Evolutionary conservation across 2,329 filamentous ascomycete genomes (phyloP).

Genomic region (Trichophyton simii): DNA sequence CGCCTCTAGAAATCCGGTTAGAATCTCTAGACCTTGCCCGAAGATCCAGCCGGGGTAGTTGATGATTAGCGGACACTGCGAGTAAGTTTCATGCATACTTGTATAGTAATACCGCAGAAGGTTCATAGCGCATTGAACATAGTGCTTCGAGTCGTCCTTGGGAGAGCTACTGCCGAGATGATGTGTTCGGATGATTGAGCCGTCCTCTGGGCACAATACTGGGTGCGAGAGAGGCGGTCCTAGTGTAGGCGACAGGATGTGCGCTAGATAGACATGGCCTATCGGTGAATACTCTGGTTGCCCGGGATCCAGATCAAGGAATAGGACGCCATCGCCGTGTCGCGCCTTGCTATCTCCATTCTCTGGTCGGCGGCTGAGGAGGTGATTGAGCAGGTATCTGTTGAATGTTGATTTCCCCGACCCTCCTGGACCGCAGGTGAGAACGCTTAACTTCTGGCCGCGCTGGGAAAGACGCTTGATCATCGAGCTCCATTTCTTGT

Average conservation of each 20-base stretch:
- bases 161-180: slow-evolving; percentile 41
- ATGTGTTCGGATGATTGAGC: slow-evolving; percentile 38
- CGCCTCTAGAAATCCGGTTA: slow-evolving; percentile 35
- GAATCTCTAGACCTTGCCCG: slow-evolving; percentile 38
- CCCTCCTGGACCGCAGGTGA: slow-evolving; percentile 44
- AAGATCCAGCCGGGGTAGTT: slow-evolving; percentile 47
- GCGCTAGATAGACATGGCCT: slow-evolving; percentile 46
- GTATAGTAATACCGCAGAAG: slow-evolving; percentile 38
- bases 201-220: slow-evolving; percentile 22
- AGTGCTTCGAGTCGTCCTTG: slow-evolving; percentile 47
- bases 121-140: slow-evolving; percentile 40
- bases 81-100: slow-evolving; percentile 27
- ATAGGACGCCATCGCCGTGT: slow-evolving; percentile 34
- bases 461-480: slow-evolving; percentile 34
- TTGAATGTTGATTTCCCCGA: slow-evolving; percentile 50
- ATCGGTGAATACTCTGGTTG: slow-evolving; percentile 49
- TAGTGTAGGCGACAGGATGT: slow-evolving; percentile 40
- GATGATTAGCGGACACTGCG: slow-evolving; percentile 41
- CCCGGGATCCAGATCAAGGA: slow-evolving; percentile 47
- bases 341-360: slow-evolving; percentile 19
- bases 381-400: slow-evolving; percentile 43
- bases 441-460: slow-evolving; percentile 28
- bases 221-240: slow-evolving; percentile 47
- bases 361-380: slow-evolving; percentile 32
- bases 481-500: slow-evolving; percentile 32